A percentile compares a stretch with the other conserved stretches of the same genome.
These are phyloP conservation scores for Lactarius hatsudake DNA, from an alignment of 768 basidiomycete species.

Conservation along the genomic window DNA sequence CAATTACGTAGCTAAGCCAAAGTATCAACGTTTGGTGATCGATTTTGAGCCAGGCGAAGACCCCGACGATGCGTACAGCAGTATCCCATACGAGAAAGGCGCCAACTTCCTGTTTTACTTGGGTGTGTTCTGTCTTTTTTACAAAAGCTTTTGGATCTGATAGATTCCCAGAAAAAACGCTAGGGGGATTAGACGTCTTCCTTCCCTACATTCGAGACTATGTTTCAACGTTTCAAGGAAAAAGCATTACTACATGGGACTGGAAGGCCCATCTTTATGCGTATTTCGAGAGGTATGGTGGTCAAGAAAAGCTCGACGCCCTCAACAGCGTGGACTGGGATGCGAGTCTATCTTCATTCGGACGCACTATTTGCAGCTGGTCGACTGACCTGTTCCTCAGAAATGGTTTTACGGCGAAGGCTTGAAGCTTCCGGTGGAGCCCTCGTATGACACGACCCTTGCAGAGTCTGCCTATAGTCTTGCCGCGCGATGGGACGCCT, in stretches of 20 bases:
- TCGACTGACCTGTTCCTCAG: constrained; percentile 34
- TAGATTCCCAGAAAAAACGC: constrained; percentile 49
- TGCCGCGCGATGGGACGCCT: constrained; percentile 69
- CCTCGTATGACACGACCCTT: constrained; percentile 72
- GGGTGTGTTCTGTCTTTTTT: constrained; percentile 46
- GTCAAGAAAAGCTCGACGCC: constrained; percentile 56
- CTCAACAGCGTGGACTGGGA: constrained; percentile 77
- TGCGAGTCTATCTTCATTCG: constrained; percentile 41
- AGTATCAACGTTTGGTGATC: constrained; percentile 79
- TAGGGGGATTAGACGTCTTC: constrained; percentile 84
- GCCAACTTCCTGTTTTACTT: constrained; percentile 84
- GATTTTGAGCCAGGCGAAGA: constrained; percentile 71
- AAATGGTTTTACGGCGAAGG: constrained; percentile 86
- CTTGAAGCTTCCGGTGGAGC: constrained; percentile 62
- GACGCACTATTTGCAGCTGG: neutral
- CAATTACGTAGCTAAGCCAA: constrained; percentile 55
- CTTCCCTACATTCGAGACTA: constrained; percentile 83
- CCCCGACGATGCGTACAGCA: constrained; percentile 71
- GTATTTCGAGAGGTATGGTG: constrained; percentile 61
- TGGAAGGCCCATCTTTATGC: constrained; percentile 80
- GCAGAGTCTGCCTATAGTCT: constrained; percentile 68
- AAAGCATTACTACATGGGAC: constrained; percentile 77
- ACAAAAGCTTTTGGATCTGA: neutral
- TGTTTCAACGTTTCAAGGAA: constrained; percentile 74
- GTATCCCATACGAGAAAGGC: constrained; percentile 86